Percentiles rank a stretch among this genome's conserved stretches.
These are phyloP conservation scores for Fusarium coffeatum DNA, from an alignment of 2,329 filamentous ascomycete genomes.

Conservation along the genomic window DNA sequence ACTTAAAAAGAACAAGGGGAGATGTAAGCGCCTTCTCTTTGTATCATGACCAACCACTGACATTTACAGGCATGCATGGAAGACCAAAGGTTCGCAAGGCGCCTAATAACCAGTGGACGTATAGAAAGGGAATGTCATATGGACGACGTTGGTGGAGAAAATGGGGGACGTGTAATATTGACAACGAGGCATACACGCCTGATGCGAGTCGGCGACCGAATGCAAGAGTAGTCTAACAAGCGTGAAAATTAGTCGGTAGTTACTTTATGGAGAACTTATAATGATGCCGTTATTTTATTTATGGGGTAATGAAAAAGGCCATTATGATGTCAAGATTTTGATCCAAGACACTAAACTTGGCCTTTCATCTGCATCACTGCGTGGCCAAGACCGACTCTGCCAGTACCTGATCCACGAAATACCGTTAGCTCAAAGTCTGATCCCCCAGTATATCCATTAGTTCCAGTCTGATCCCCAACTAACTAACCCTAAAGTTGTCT, in stretches of 20 bases:
- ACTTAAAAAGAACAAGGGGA: not conserved
- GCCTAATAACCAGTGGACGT: slow-evolving; percentile 15
- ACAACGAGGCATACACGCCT: not conserved
- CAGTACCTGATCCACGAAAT: too few relatives aligned
- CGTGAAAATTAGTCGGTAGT: not conserved
- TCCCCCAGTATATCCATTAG: not conserved
- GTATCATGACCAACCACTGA: too few relatives aligned
- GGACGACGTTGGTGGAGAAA: slow-evolving; percentile 16
- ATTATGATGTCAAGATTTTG: not conserved
- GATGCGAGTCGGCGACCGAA: not conserved
- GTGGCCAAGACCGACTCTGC: too few relatives aligned
- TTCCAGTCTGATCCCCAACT: not conserved
- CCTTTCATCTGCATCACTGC: too few relatives aligned
- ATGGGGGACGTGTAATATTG: slow-evolving; percentile 8
- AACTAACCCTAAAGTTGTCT: not conserved
- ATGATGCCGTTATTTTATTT: not conserved
- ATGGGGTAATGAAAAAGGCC: not conserved
- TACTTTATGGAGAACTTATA: not conserved
- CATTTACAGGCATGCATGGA: slow-evolving; percentile 10
- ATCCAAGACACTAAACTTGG: not conserved
- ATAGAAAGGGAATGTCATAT: not conserved
- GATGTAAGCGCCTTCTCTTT: not conserved
- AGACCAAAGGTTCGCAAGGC: not conserved
- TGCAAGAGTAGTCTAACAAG: slow-evolving; percentile 1
- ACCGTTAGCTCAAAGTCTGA: not conserved